Conservation (phyloP, 768 basidiomycete species). For the Rhodotorula paludigena region DNA sequence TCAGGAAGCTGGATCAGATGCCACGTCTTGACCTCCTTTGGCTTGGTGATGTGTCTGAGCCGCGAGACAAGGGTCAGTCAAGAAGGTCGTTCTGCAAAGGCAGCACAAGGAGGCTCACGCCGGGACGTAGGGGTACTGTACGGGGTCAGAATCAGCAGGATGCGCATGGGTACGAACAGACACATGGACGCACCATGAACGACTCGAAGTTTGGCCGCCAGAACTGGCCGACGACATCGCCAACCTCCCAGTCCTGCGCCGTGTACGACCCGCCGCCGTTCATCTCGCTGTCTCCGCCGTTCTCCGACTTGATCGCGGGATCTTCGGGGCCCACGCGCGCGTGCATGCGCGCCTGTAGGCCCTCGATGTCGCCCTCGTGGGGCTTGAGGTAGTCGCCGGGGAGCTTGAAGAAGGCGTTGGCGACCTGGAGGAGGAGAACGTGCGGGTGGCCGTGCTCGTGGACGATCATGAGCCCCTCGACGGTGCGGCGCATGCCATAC, state of each 20-base stretch:
- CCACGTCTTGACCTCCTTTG: slow-evolving; percentile 95
- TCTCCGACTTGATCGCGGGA: background rate
- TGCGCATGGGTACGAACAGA: background rate
- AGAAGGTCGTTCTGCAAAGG: background rate
- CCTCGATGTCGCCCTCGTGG: slow-evolving; percentile 85
- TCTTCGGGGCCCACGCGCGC: slow-evolving; percentile 60
- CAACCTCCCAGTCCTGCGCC: slow-evolving; percentile 91
- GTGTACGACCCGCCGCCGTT: slow-evolving; percentile 50
- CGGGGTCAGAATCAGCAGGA: background rate
- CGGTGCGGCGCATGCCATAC: slow-evolving; percentile 91
- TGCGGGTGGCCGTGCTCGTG: slow-evolving; percentile 91
- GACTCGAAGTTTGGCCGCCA: slow-evolving; percentile 98
- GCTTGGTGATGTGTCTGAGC: slow-evolving; percentile 89
- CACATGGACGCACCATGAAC: slow-evolving; percentile 71
- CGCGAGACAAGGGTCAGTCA: slow-evolving; percentile 55
- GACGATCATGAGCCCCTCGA: slow-evolving; percentile 66
- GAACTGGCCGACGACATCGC: slow-evolving; percentile 96
- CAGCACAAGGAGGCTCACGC: slow-evolving; percentile 11
- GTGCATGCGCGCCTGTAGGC: slow-evolving; percentile 81
- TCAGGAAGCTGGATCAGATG: slow-evolving; percentile 95
- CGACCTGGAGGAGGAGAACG: slow-evolving; percentile 96
- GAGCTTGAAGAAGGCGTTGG: slow-evolving; percentile 97
- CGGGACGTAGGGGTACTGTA: slow-evolving; percentile 42
- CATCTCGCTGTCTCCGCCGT: slow-evolving; percentile 1
- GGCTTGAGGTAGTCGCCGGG: slow-evolving; percentile 99